Conservation (phyloP, 1,284 basidiomycete genomes). For the Trametes versicolor region DNA sequence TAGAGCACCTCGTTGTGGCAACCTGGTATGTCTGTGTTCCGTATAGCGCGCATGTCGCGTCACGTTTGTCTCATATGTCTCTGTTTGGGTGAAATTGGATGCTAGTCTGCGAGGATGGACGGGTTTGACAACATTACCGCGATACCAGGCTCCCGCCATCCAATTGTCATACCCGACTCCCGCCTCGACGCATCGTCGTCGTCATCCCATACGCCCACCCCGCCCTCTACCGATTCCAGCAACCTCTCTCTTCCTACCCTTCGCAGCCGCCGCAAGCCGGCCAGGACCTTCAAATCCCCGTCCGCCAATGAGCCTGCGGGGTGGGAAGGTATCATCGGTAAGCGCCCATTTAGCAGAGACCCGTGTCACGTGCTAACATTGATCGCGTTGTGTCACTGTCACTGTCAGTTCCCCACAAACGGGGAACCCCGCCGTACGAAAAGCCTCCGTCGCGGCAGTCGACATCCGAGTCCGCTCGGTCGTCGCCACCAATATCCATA, state of each 20-base stretch:
- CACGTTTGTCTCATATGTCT: background rate
- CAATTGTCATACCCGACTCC: conserved; percentile 28
- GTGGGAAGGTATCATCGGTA: conserved; percentile 26
- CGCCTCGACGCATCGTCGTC: conserved; percentile 21
- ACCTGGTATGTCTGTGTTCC: conserved; percentile 6
- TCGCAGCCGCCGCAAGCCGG: conserved; percentile 26
- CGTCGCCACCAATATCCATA: conserved; percentile 17
- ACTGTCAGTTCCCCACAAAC: conserved; percentile 21
- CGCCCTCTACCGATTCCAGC: conserved; percentile 1
- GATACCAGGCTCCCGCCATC: conserved; percentile 33
- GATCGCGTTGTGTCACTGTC: conserved; percentile 22
- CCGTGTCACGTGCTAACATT: conserved; percentile 29
- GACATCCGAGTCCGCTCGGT: conserved; percentile 18
- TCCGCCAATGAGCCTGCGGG: conserved; percentile 27
- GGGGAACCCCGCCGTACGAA: conserved; percentile 28
- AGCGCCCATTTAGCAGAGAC: conserved; percentile 31
- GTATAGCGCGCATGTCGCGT: background rate
- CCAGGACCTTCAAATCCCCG: conserved; percentile 28
- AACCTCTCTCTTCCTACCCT: background rate
- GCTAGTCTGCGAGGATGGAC: conserved; percentile 22
- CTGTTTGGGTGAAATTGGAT: background rate
- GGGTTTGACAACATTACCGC: conserved; percentile 28
- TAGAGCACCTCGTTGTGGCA: conserved; percentile 9
- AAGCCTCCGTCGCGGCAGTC: conserved; percentile 16
- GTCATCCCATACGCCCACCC: conserved; percentile 26